phyloP scores from a whole-genome alignment of 768 basidiomycete genomes.

The Calvatia gigantea region DNA sequence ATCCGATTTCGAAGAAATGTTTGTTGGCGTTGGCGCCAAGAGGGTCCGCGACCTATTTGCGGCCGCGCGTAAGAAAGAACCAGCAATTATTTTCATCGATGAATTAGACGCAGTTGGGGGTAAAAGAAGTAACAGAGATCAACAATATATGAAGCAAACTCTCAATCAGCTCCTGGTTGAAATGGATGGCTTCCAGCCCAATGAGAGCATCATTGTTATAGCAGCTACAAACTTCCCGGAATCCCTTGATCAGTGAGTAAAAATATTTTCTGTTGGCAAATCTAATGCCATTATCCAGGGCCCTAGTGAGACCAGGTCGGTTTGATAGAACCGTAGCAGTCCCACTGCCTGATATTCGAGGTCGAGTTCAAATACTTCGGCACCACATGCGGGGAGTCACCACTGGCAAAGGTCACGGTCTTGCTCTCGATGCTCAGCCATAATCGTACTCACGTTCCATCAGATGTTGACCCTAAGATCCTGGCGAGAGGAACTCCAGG shows the following conservation, averaged over 20 bases:
- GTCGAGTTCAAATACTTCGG: slow-evolving; percentile 86
- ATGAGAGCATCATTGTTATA: slow-evolving; percentile 92
- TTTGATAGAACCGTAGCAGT: slow-evolving; percentile 94
- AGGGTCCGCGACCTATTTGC: slow-evolving; percentile 94
- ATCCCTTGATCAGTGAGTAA: slow-evolving; percentile 78
- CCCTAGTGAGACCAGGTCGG: slow-evolving; percentile 92
- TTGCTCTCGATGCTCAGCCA: slow-evolving; percentile 5
- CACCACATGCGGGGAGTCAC: slow-evolving; percentile 88
- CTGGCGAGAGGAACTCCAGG: slow-evolving; percentile 94
- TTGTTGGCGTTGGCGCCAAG: slow-evolving; percentile 93
- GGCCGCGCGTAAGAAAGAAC: slow-evolving; percentile 89
- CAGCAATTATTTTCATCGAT: slow-evolving; percentile 98
- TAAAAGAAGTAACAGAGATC: slow-evolving; percentile 78
- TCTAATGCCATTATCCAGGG: slow-evolving; percentile 42
- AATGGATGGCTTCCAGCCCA: slow-evolving; percentile 94
- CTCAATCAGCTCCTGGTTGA: slow-evolving; percentile 96
- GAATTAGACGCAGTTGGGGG: slow-evolving; percentile 93
- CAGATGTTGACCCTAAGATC: slow-evolving; percentile 81
- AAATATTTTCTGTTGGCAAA: slow-evolving; percentile 1
- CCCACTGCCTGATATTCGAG: slow-evolving; percentile 92
- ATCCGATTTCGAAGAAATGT: slow-evolving; percentile 98
- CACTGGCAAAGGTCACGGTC: slow-evolving; percentile 45
- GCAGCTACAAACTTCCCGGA: slow-evolving; percentile 98
- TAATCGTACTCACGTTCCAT: slow-evolving; percentile 13
- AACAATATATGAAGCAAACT: slow-evolving; percentile 91